A percentile compares a stretch with the other conserved stretches of the same genome.
These are phyloP conservation scores for Iris pallida DNA, from an alignment of 116 monocot species.

Conservation along the genomic window DNA sequence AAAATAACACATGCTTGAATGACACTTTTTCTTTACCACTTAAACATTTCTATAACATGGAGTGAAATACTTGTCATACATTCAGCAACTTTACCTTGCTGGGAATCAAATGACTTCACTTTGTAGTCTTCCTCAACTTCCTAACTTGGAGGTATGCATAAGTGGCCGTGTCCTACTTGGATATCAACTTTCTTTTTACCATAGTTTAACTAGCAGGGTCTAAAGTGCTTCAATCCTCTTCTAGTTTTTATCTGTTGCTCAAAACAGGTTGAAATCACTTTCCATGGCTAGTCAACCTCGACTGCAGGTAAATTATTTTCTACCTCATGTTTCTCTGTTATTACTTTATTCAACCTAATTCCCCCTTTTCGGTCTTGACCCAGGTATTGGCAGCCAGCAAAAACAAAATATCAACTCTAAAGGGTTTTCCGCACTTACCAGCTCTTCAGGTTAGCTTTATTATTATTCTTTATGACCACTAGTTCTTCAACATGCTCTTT, in stretches of 20 bases:
- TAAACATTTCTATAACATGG: slow-evolving; percentile 3
- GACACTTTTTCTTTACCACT: neutral
- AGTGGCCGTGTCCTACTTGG: neutral
- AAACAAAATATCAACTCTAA: slow-evolving; percentile 87
- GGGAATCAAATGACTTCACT: slow-evolving; percentile 97
- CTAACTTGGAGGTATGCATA: slow-evolving; percentile 76
- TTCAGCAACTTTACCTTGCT: slow-evolving; percentile 99
- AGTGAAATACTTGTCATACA: slow-evolving; percentile 5
- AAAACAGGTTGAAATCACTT: slow-evolving; percentile 84
- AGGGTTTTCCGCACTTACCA: slow-evolving; percentile 84
- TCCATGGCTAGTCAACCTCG: slow-evolving; percentile 92
- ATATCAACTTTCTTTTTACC: neutral
- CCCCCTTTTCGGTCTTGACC: slow-evolving; percentile 1
- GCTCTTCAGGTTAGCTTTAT: slow-evolving; percentile 67
- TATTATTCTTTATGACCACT: slow-evolving; percentile 7
- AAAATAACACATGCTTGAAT: neutral
- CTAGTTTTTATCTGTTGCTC: slow-evolving; percentile 98
- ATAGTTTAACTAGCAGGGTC: neutral
- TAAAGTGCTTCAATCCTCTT: slow-evolving; percentile 18
- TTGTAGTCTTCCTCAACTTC: slow-evolving; percentile 73
- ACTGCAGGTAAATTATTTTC: slow-evolving; percentile 58
- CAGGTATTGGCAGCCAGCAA: slow-evolving; percentile 97
- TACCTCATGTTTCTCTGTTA: neutral
- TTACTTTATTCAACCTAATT: neutral
- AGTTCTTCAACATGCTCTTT: neutral